A percentile compares a stretch with the other conserved stretches of the same genome.
phyloP scores from a whole-genome alignment of 441 rosid genomes.

The Mallotus japonicus region DNA sequence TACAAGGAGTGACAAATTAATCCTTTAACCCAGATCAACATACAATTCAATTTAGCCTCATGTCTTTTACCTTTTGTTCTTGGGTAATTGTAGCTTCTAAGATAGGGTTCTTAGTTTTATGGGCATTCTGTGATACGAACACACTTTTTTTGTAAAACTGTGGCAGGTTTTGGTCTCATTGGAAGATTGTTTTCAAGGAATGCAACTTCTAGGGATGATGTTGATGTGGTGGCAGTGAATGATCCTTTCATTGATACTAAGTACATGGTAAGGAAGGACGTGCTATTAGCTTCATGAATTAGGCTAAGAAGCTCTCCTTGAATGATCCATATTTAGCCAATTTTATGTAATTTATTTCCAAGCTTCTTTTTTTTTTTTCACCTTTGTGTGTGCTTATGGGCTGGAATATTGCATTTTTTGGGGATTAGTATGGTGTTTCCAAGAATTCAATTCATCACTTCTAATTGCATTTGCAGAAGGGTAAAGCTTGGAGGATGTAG shows the following conservation, averaged over 20 bases:
- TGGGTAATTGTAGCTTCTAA: neutral
- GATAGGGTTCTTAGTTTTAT: neutral
- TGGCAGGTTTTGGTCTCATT: conserved; percentile 94
- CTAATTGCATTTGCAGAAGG: conserved; percentile 44
- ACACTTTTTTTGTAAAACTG: conserved; percentile 5
- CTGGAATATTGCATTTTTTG: conserved; percentile 1
- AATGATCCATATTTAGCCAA: neutral
- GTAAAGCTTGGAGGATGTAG: conserved; percentile 65
- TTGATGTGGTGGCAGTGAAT: conserved; percentile 87
- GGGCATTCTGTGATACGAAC: neutral
- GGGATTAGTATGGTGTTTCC: neutral
- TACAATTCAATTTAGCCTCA: neutral
- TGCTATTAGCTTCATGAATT: neutral
- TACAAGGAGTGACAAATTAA: neutral
- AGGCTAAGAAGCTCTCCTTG: neutral
- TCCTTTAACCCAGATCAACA: neutral
- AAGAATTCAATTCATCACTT: neutral
- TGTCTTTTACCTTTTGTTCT: neutral
- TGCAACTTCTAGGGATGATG: conserved; percentile 86
- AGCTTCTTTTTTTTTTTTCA: neutral
- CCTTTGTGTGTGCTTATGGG: neutral
- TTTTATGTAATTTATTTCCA: neutral
- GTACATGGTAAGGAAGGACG: conserved; percentile 71
- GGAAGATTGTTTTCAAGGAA: conserved; percentile 90
- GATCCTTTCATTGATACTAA: conserved; percentile 94